Percentiles rank a stretch among this genome's conserved stretches.
phyloP scores from a whole-genome alignment of 257 asterid genomes.

The Gentiana dahurica region DNA sequence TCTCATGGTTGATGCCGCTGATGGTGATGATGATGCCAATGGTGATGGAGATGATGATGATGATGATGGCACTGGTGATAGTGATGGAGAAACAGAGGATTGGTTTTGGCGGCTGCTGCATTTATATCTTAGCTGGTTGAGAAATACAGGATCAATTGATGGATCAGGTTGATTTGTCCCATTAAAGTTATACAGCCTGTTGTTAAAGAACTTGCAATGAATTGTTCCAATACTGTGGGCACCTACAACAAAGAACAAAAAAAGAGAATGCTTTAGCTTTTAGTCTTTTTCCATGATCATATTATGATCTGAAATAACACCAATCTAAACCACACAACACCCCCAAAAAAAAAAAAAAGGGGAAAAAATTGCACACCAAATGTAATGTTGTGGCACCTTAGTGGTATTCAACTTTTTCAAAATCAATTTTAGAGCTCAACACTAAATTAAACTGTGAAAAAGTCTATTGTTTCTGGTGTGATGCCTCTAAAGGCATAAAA shows the following conservation, averaged over 20 bases:
- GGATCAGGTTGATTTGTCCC: slow-evolving; percentile 41
- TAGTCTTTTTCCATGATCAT: not conserved
- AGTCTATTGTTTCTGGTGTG: too few species aligned
- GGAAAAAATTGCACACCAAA: too few species aligned
- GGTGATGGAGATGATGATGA: slow-evolving; percentile 10
- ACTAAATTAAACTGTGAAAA: too few species aligned
- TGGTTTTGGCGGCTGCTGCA: slow-evolving; percentile 29
- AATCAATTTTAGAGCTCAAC: too few species aligned
- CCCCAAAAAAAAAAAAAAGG: too few species aligned
- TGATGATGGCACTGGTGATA: slow-evolving; percentile 15
- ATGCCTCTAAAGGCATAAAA: too few species aligned
- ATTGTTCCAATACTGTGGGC: slow-evolving; percentile 76
- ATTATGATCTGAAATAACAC: too few species aligned
- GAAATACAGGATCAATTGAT: slow-evolving; percentile 46
- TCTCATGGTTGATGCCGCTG: slow-evolving; percentile 19
- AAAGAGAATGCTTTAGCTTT: not conserved
- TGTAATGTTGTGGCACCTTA: too few species aligned
- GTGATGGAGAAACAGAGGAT: slow-evolving; percentile 14
- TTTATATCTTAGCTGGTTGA: slow-evolving; percentile 31
- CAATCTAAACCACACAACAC: too few species aligned
- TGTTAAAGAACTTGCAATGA: slow-evolving; percentile 48
- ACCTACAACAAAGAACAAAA: slow-evolving; percentile 23
- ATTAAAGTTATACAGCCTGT: slow-evolving; percentile 44
- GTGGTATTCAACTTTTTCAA: too few species aligned
- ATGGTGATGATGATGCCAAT: slow-evolving; percentile 7